A percentile compares a stretch with the other conserved stretches of the same genome.
Conservation (phyloP, 371 early-diverging fungal genomes). For the Mucor ambiguus region DNA sequence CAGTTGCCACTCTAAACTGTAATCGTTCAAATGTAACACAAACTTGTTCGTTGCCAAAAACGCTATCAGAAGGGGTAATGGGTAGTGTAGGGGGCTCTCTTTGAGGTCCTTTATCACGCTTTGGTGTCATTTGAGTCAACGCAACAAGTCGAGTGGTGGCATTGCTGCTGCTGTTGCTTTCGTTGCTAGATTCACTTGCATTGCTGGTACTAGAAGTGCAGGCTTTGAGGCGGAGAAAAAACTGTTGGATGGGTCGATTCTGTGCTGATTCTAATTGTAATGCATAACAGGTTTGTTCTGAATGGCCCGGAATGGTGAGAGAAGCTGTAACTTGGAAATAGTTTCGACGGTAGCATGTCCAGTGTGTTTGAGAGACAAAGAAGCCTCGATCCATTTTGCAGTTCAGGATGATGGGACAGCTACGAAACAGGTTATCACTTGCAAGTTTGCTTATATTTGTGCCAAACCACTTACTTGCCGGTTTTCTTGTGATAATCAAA, state of each 20-base stretch:
- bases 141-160: constrained; percentile 56
- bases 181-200: constrained; percentile 14
- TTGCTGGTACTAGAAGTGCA: constrained; percentile 24
- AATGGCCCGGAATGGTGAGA: constrained; percentile 51
- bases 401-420: constrained; percentile 47
- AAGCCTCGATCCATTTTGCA: constrained; percentile 75
- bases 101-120: constrained; percentile 88
- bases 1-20: constrained; percentile 89
- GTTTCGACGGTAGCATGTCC: constrained; percentile 91
- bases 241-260: constrained; percentile 31
- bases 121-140: constrained; percentile 84
- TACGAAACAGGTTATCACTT: constrained; percentile 13
- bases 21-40: constrained; percentile 79
- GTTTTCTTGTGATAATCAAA: constrained; percentile 10
- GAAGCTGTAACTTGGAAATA: constrained; percentile 82
- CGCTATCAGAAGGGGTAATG: constrained; percentile 45
- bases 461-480: background rate
- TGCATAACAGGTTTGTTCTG: constrained; percentile 23
- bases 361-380: constrained; percentile 67
- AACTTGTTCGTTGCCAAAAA: constrained; percentile 27
- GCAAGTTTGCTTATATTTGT: background rate
- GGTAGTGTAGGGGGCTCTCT: constrained; percentile 59
- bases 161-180: background rate
- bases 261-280: constrained; percentile 13
- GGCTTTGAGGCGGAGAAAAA: constrained; percentile 57